A percentile compares a stretch with the other conserved stretches of the same genome.
Evolutionary conservation across 108 stramenopile species (phyloP).

Genomic region (Nitzschia putrida): DNA sequence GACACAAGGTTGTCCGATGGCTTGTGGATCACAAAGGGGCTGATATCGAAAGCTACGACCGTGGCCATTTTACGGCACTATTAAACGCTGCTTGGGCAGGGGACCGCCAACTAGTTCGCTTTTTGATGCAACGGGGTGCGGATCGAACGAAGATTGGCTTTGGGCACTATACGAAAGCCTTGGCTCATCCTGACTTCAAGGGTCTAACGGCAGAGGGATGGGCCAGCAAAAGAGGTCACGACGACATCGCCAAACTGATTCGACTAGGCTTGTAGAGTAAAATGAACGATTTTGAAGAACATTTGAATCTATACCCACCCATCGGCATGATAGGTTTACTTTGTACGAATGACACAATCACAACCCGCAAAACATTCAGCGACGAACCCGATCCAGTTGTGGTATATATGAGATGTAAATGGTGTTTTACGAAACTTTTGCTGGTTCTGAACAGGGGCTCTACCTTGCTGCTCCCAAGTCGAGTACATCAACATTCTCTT

Average conservation of each 20-base stretch:
- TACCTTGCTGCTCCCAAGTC: too few relatives aligned
- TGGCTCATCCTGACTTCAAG: conserved; percentile 68
- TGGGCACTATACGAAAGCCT: conserved; percentile 63
- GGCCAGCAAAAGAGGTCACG: conserved; percentile 65
- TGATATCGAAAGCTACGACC: conserved; percentile 74
- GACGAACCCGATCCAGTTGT: too few relatives aligned
- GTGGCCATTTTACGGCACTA: conserved; percentile 81
- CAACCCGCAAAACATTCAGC: too few relatives aligned
- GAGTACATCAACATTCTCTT: neutral
- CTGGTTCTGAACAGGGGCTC: too few relatives aligned
- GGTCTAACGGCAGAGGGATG: conserved; percentile 79
- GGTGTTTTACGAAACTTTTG: too few relatives aligned
- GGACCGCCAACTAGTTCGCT: conserved; percentile 68
- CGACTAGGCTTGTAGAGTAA: conserved; percentile 52
- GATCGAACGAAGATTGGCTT: conserved; percentile 62
- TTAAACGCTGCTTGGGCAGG: conserved; percentile 79
- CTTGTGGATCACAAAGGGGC: conserved; percentile 68
- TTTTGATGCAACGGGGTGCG: conserved; percentile 57
- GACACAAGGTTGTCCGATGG: conserved; percentile 78
- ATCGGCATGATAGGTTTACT: too few relatives aligned
- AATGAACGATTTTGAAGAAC: too few relatives aligned
- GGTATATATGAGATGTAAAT: too few relatives aligned
- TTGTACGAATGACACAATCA: too few relatives aligned
- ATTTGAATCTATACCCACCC: too few relatives aligned
- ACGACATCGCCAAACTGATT: conserved; percentile 73